Evolutionary conservation across 2,329 filamentous ascomycete genomes (phyloP).

Genomic region (Beauveria medogensis): DNA sequence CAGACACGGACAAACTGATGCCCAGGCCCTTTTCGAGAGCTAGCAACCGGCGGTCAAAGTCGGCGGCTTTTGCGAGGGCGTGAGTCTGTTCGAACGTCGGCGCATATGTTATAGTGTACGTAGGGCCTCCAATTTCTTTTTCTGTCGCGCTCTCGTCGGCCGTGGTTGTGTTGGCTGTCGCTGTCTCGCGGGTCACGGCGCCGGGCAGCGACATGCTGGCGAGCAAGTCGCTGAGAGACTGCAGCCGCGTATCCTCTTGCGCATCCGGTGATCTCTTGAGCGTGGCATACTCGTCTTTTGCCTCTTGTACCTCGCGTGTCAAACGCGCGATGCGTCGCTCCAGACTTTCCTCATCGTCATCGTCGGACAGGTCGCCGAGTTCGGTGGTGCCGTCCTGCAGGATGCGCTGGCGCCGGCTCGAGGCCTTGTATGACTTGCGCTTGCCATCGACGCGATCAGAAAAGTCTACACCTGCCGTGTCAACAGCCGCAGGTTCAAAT

Average conservation of each 20-base stretch:
- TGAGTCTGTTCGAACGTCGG: constrained; percentile 59
- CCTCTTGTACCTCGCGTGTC: constrained; percentile 72
- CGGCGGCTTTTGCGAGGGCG: constrained; percentile 69
- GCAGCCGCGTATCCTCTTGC: constrained; percentile 32
- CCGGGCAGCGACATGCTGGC: constrained; percentile 49
- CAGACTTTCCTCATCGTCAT: constrained; percentile 64
- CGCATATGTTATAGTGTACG: constrained; percentile 58
- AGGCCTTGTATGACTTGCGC: constrained; percentile 73
- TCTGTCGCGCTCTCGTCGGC: constrained; percentile 15
- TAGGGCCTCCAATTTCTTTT: constrained; percentile 28
- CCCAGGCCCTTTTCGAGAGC: constrained; percentile 76
- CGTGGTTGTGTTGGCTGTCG: constrained; percentile 7
- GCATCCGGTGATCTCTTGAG: constrained; percentile 40
- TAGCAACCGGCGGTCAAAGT: constrained; percentile 77
- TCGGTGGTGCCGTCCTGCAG: constrained; percentile 57
- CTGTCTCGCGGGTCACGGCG: constrained; percentile 10
- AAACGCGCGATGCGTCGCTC: constrained; percentile 74
- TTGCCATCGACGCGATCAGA: constrained; percentile 81
- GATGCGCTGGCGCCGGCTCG: constrained; percentile 57
- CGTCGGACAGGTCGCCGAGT: constrained; percentile 67
- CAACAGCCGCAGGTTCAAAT: constrained; percentile 68
- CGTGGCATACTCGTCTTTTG: constrained; percentile 54
- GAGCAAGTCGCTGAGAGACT: constrained; percentile 63
- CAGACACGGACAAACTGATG: constrained; percentile 60
- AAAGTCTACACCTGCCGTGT: constrained; percentile 75